Evolutionary conservation across 257 asterid species (phyloP), one percentile per base, ranked within the genome.

Genomic region (Asclepias syriaca): DNA sequence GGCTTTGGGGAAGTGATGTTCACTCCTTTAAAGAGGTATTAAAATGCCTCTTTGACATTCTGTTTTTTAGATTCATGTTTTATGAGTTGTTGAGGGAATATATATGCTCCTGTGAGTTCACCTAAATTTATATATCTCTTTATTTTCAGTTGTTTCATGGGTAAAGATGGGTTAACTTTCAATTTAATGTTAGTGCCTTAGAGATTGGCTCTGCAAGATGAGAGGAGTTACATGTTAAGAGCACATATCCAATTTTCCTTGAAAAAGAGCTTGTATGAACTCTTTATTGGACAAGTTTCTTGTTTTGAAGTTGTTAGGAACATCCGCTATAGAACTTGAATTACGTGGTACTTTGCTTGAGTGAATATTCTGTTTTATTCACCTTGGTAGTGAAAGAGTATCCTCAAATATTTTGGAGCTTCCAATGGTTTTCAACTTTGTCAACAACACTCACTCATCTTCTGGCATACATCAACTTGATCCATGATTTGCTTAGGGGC

Each of bases 1-100:
- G 98, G 99, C 98, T 95, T 57, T 95, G 98, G 99, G 99, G 99
- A 51, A 87, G 92, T 66, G 99, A 95, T 57, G 98, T 92, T 3
- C 81, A 76, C 72, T 92, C 98, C 81, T 95, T 95, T 83, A 82
- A 87, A 82, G 99, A 95, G 99, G 99, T 92, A 84, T 63, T 73
- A 45, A 21, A 49, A 8, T 29, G 10, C 27, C 32, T 40, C 8
- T 19, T 49, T 46, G 12, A 49, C 65, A 5, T n/a, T 49, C 51
- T 39, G 49, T 39, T 63, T 64, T n/a, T 29, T 0, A 21, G 12
- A 32, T 21, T 13, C 74, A 24, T 66, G 68, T 34, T 18, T 32
- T 22, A 53, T 55, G 45, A 4, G 34, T 46, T 64, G 55, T 45
- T 39, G 16, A 3, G 15, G 22, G 24, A 55, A 61, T 74, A 51